Evolutionary conservation across 805 yeast genomes (phyloP).

Genomic region (Alloascoidea hylecoeti): DNA sequence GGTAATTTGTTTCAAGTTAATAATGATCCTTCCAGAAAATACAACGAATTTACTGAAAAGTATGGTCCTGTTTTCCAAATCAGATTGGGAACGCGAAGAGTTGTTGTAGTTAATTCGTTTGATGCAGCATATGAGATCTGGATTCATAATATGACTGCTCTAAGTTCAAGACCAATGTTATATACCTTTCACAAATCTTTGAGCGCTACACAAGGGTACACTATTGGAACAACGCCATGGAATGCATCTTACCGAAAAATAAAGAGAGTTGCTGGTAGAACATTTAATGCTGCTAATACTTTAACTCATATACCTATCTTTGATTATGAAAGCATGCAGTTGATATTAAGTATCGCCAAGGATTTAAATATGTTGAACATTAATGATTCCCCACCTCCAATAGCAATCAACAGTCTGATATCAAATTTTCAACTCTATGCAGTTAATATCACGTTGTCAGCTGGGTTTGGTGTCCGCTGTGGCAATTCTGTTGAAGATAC

Average conservation of each 20-base stretch:
- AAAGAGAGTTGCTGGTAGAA: constrained; percentile 21
- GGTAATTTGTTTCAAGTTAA: too few relatives aligned
- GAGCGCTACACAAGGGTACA: constrained; percentile 25
- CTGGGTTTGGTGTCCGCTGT: too few relatives aligned
- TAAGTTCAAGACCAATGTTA: constrained; percentile 52
- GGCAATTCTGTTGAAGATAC: too few relatives aligned
- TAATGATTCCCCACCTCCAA: too few relatives aligned
- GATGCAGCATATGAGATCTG: constrained; percentile 39
- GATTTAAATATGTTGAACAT: too few relatives aligned
- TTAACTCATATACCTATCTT: constrained; percentile 18
- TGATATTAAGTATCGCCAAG: constrained; percentile 15
- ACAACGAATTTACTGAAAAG: too few relatives aligned
- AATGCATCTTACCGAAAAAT: constrained; percentile 20
- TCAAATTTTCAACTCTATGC: too few relatives aligned
- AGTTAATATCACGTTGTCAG: too few relatives aligned
- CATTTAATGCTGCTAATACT: constrained; percentile 23
- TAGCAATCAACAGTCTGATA: too few relatives aligned
- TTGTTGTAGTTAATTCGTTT: constrained; percentile 56
- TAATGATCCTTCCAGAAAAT: too few relatives aligned
- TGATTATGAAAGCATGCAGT: constrained; percentile 19
- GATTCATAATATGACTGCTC: constrained; percentile 33
- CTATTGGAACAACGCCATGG: constrained; percentile 30
- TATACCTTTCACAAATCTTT: constrained; percentile 60
- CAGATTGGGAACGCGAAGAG: constrained; percentile 38
- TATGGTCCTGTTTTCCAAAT: constrained; percentile 39